phyloP scores from a whole-genome alignment of 2,329 filamentous ascomycete species.

The Coniochaeta ligniaria region DNA sequence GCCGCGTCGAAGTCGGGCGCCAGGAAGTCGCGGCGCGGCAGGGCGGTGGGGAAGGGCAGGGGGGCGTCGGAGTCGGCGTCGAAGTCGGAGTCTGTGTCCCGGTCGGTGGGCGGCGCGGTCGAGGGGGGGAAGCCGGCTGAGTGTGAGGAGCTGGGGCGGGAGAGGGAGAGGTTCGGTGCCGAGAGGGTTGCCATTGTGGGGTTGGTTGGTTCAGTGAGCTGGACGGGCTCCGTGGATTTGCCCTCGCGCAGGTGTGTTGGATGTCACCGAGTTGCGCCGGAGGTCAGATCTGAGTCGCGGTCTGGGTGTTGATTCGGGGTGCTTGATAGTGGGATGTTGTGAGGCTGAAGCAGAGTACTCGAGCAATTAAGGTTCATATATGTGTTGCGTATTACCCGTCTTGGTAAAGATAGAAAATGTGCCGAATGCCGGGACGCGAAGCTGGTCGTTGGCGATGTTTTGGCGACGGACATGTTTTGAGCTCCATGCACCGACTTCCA shows the following conservation, averaged over 20 bases:
- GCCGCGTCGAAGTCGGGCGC: conserved; percentile 69
- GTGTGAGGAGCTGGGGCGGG: background rate
- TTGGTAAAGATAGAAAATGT: background rate
- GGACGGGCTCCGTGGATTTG: too few relatives aligned
- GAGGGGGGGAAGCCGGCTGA: conserved; percentile 16
- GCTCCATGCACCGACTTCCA: background rate
- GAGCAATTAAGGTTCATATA: background rate
- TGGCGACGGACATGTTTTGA: background rate
- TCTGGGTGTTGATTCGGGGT: background rate
- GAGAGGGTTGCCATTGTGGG: background rate
- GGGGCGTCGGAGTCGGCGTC: conserved; percentile 52
- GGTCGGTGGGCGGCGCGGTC: conserved; percentile 23
- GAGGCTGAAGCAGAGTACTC: background rate
- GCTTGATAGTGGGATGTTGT: background rate
- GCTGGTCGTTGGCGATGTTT: background rate
- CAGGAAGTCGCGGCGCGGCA: conserved; percentile 79
- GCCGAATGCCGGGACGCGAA: background rate
- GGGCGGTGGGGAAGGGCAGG: conserved; percentile 81
- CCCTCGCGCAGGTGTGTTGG: too few relatives aligned
- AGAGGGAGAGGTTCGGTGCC: background rate
- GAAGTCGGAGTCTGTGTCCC: conserved; percentile 9
- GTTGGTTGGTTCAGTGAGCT: background rate
- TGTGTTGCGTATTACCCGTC: background rate
- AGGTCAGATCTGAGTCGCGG: background rate
- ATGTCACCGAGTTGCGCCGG: background rate